Evolutionary conservation across 768 basidiomycete genomes (phyloP).

Genomic region (Boletellus emodensis): DNA sequence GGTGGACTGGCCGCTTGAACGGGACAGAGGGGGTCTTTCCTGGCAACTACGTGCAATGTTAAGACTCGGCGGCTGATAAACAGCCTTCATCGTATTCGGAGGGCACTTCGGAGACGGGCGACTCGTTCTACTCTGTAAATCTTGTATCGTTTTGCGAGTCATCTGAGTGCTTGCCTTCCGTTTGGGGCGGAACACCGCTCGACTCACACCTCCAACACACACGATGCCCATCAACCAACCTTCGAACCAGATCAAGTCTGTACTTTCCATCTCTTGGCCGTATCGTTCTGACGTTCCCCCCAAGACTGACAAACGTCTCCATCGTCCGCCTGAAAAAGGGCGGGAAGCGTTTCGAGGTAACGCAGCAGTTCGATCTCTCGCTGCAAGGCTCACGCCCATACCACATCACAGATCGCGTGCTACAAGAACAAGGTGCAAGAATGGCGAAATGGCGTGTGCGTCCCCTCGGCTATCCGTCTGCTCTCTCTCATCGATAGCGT

Average conservation of each 20-base stretch:
- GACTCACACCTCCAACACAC: background rate
- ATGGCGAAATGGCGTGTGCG: conserved; percentile 88
- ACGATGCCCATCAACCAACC: conserved; percentile 67
- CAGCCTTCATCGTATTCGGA: background rate
- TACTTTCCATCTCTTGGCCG: background rate
- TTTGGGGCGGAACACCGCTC: background rate
- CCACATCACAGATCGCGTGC: conserved; percentile 72
- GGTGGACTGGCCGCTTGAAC: conserved; percentile 93
- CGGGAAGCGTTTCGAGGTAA: conserved; percentile 96
- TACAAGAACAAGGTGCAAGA: conserved; percentile 99
- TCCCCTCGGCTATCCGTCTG: background rate
- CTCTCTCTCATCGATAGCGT: background rate
- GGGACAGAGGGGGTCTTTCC: conserved; percentile 89
- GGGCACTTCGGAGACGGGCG: background rate
- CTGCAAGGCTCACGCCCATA: background rate
- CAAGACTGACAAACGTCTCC: conserved; percentile 93
- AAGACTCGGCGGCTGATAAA: background rate
- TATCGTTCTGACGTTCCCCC: background rate
- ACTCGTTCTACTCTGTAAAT: background rate
- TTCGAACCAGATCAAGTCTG: conserved; percentile 85
- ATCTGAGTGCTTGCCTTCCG: background rate
- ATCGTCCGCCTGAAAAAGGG: conserved; percentile 95
- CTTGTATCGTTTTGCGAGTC: background rate
- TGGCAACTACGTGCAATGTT: conserved; percentile 45
- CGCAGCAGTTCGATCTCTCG: background rate